A percentile compares a stretch with the other conserved stretches of the same genome.
Evolutionary conservation across 129 eudicot species (phyloP).

Genomic region (Artemisia tridentata): DNA sequence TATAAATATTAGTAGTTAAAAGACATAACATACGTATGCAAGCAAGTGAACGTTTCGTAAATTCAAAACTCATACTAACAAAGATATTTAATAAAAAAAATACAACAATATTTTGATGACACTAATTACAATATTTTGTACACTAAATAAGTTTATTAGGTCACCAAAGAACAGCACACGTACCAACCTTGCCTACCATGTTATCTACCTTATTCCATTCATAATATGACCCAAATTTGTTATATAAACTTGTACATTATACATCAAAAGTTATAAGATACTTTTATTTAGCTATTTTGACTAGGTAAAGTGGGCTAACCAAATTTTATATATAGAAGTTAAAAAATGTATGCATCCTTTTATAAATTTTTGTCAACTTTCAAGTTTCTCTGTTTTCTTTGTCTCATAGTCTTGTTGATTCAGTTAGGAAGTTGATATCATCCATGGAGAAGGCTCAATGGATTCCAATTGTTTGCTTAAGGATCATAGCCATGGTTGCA

Average conservation of each 20-base stretch:
- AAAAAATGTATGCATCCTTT: conserved; percentile 23
- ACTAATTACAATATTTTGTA: conserved; percentile 1
- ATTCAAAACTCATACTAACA: too few species aligned
- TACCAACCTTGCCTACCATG: conserved; percentile 47
- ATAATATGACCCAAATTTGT: conserved; percentile 1
- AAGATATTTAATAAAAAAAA: background rate
- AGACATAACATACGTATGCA: too few species aligned
- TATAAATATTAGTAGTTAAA: too few species aligned
- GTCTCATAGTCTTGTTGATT: conserved; percentile 18
- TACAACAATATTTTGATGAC: background rate
- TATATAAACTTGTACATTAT: conserved; percentile 13
- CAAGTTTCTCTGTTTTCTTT: background rate
- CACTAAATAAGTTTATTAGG: conserved; percentile 35
- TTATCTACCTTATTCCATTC: conserved; percentile 27
- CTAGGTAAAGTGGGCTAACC: conserved; percentile 24
- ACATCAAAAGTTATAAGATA: conserved; percentile 12
- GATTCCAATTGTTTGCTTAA: conserved; percentile 52
- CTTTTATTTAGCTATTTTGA: background rate
- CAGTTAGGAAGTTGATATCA: conserved; percentile 9
- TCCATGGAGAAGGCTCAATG: conserved; percentile 46
- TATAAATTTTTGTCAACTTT: conserved; percentile 19
- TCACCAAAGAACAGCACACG: conserved; percentile 40
- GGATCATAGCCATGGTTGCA: conserved; percentile 73
- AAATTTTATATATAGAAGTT: conserved; percentile 25
- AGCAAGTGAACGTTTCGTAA: too few species aligned